Evolutionary conservation across 2,329 filamentous ascomycete genomes (phyloP).

Genomic region (Fusarium sp.): DNA sequence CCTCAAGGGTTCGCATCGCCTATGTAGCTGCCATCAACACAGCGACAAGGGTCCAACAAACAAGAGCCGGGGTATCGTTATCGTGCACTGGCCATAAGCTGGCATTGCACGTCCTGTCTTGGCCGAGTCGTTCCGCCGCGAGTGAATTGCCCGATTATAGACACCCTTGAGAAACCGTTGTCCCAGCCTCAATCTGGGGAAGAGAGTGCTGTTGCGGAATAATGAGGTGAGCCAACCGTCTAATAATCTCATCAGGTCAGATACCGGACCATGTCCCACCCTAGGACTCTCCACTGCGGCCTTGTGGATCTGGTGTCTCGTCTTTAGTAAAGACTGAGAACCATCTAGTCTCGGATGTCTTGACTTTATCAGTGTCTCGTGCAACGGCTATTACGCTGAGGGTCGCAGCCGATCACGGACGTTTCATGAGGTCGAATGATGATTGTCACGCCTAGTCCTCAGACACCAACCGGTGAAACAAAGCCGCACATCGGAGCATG

Average conservation of each 20-base stretch:
- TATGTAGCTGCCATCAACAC: conserved; percentile 15
- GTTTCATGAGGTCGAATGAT: conserved; percentile 30
- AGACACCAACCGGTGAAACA: conserved; percentile 28
- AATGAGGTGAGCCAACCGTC: conserved; percentile 21
- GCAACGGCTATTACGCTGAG: conserved; percentile 6
- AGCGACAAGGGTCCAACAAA: conserved; percentile 29
- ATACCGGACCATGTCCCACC: conserved; percentile 34
- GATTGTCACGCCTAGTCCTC: conserved; percentile 13
- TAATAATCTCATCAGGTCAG: conserved; percentile 32
- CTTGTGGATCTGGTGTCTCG: conserved; percentile 30
- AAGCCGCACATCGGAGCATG: conserved; percentile 20
- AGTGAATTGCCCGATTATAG: conserved; percentile 35
- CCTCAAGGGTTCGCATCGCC: neutral
- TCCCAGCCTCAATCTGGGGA: conserved; percentile 44
- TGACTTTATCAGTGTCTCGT: conserved; percentile 12
- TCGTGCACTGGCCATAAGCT: conserved; percentile 42
- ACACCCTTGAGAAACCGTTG: conserved; percentile 32
- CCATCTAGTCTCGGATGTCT: conserved; percentile 17
- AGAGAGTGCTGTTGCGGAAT: conserved; percentile 19
- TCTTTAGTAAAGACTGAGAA: conserved; percentile 20
- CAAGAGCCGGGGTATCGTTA: conserved; percentile 34
- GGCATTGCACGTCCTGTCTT: conserved; percentile 27
- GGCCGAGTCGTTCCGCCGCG: conserved; percentile 40
- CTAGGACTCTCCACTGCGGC: conserved; percentile 22
- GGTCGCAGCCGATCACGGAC: conserved; percentile 1